Evolutionary conservation across 176 grass and related monocot genomes (phyloP).

Genomic region (Oropetium thomaeum): DNA sequence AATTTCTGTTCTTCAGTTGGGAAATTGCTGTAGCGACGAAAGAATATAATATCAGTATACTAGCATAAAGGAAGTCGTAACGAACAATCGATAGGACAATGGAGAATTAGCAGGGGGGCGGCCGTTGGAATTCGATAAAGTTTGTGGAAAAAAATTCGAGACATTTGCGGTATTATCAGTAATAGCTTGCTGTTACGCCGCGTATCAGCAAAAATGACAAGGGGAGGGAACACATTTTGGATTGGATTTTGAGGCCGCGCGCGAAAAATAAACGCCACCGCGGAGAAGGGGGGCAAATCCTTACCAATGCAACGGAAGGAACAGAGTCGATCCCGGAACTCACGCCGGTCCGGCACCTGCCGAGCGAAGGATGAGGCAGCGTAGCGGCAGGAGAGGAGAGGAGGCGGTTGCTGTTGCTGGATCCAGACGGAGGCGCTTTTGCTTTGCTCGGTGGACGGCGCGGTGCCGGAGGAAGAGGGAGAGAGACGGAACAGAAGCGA

Average conservation of each 20-base stretch:
- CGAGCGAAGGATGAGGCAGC: neutral
- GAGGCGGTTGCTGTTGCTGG: neutral
- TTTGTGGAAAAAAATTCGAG: neutral
- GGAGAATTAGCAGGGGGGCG: neutral
- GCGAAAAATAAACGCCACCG: neutral
- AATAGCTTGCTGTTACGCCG: neutral
- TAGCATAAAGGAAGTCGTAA: neutral
- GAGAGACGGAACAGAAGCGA: too few species aligned
- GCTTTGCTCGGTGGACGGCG: neutral
- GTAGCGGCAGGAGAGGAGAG: neutral
- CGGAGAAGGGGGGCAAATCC: neutral
- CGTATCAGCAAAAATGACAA: neutral
- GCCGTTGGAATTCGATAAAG: neutral
- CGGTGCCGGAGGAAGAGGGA: neutral
- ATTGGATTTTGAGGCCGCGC: neutral
- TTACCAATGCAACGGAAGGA: neutral
- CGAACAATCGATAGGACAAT: neutral
- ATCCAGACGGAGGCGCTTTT: neutral
- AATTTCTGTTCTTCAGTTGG: slow-evolving; percentile 24
- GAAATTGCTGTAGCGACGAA: neutral
- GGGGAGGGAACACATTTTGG: neutral
- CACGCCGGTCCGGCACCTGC: neutral
- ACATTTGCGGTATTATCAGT: too few species aligned
- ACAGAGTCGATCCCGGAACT: neutral
- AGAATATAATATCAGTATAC: slow-evolving; percentile 2